Evolutionary conservation across 1,139 yeast species (phyloP).

Genomic region (Sugiyamaella sp.): DNA sequence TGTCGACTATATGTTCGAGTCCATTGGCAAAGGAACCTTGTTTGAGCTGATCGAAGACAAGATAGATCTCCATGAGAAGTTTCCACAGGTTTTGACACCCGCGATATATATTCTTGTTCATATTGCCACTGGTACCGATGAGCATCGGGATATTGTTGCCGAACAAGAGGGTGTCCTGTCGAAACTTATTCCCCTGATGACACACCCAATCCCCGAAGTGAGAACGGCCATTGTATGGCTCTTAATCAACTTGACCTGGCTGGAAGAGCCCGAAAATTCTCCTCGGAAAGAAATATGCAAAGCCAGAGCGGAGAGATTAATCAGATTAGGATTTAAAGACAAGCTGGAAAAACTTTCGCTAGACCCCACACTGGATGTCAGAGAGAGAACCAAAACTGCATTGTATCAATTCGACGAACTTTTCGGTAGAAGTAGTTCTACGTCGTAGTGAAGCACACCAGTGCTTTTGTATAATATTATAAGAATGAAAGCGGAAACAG

Average conservation of each 20-base stretch:
- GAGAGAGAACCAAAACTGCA: slow-evolving; percentile 54
- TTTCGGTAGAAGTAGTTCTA: slow-evolving; percentile 17
- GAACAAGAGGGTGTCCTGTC: slow-evolving; percentile 47
- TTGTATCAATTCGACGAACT: slow-evolving; percentile 42
- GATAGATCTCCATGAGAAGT: slow-evolving; percentile 24
- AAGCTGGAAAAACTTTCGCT: slow-evolving; percentile 40
- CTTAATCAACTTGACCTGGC: slow-evolving; percentile 60
- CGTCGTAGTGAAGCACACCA: neutral
- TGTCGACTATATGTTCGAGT: slow-evolving; percentile 48
- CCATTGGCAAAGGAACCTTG: slow-evolving; percentile 40
- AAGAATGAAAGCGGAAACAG: slow-evolving; percentile 4
- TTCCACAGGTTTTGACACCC: slow-evolving; percentile 46
- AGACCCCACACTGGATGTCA: slow-evolving; percentile 49
- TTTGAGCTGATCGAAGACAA: slow-evolving; percentile 36
- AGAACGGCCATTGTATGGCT: slow-evolving; percentile 62
- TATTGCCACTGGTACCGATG: slow-evolving; percentile 57
- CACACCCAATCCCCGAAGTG: slow-evolving; percentile 47
- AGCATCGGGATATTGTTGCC: slow-evolving; percentile 51
- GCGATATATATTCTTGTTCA: slow-evolving; percentile 59
- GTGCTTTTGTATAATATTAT: slow-evolving; percentile 1
- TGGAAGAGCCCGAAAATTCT: slow-evolving; percentile 39
- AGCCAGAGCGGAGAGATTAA: slow-evolving; percentile 36
- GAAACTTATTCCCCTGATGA: slow-evolving; percentile 43
- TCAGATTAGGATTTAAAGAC: slow-evolving; percentile 47
- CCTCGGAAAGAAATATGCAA: slow-evolving; percentile 31